Evolutionary conservation across 306 rosid species (phyloP).

Genomic region (Alnus rubra): DNA sequence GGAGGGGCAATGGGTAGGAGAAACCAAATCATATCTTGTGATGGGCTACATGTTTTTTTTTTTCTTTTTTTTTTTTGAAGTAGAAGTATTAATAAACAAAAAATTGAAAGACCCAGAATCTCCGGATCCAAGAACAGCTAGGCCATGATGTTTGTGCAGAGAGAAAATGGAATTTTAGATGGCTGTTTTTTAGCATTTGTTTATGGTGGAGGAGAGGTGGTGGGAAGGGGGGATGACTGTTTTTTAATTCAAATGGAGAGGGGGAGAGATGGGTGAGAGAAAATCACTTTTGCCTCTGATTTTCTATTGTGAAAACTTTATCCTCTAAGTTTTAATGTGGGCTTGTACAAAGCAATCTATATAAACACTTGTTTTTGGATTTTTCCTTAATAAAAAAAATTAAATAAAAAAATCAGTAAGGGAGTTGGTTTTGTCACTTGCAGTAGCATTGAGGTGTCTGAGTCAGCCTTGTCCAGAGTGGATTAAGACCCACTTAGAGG

Average conservation of each 20-base stretch:
- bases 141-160: slow-evolving; percentile 74
- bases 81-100: slow-evolving; percentile 5
- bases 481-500: slow-evolving; percentile 19
- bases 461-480: slow-evolving; percentile 40
- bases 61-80: not conserved
- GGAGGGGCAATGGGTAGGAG: slow-evolving; percentile 64
- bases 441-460: slow-evolving; percentile 44
- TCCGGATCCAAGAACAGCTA: slow-evolving; percentile 98
- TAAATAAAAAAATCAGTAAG: slow-evolving; percentile 35
- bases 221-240: slow-evolving; percentile 47
- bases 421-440: slow-evolving; percentile 35
- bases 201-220: slow-evolving; percentile 52
- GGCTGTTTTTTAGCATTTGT: slow-evolving; percentile 58
- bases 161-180: slow-evolving; percentile 64
- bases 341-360: slow-evolving; percentile 31
- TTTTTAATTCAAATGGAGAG: slow-evolving; percentile 49
- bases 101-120: slow-evolving; percentile 62
- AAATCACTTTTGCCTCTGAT: slow-evolving; percentile 37
- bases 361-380: slow-evolving; percentile 44
- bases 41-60: slow-evolving; percentile 45
- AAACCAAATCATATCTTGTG: slow-evolving; percentile 87
- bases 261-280: slow-evolving; percentile 41
- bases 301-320: slow-evolving; percentile 28
- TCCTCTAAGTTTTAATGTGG: slow-evolving; percentile 30
- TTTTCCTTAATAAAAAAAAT: slow-evolving; percentile 31